Conservation (phyloP, 2,329 filamentous ascomycete species). For the Alternaria viburni region DNA sequence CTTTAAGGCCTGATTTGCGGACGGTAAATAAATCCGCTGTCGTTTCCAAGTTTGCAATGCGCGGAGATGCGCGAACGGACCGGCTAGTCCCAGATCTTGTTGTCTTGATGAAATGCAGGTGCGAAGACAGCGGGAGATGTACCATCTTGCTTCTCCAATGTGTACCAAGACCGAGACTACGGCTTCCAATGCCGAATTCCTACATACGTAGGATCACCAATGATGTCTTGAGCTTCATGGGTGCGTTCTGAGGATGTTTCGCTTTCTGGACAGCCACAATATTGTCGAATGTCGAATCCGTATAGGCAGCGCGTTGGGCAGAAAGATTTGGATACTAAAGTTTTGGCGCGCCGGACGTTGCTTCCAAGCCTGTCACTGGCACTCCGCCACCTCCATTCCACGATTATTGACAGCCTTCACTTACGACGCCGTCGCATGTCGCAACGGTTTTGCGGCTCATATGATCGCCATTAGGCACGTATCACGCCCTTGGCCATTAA, state of each 20-base stretch:
- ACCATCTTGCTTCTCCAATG: not conserved
- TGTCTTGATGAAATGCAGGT: not conserved
- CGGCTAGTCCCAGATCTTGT: not conserved
- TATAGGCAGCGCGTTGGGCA: not conserved
- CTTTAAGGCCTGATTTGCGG: constrained; percentile 5
- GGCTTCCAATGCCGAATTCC: not conserved
- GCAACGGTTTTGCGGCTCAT: constrained; percentile 13
- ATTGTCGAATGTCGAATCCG: not conserved
- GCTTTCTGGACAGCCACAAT: not conserved
- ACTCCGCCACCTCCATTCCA: not conserved
- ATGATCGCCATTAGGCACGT: constrained; percentile 9
- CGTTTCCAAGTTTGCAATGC: not conserved
- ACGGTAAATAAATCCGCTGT: not conserved
- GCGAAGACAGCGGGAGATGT: not conserved
- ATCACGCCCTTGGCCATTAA: constrained; percentile 5
- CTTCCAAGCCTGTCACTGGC: not conserved
- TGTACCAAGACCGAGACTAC: not conserved
- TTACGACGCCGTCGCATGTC: not conserved
- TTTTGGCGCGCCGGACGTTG: not conserved
- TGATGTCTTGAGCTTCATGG: not conserved
- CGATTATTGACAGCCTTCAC: not conserved
- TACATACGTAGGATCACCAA: not conserved
- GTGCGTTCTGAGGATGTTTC: not conserved
- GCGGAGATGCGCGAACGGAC: not conserved
- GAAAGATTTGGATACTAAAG: not conserved